Conservation (phyloP, 139 green algal genomes). For the Haematococcus sp. region DNA sequence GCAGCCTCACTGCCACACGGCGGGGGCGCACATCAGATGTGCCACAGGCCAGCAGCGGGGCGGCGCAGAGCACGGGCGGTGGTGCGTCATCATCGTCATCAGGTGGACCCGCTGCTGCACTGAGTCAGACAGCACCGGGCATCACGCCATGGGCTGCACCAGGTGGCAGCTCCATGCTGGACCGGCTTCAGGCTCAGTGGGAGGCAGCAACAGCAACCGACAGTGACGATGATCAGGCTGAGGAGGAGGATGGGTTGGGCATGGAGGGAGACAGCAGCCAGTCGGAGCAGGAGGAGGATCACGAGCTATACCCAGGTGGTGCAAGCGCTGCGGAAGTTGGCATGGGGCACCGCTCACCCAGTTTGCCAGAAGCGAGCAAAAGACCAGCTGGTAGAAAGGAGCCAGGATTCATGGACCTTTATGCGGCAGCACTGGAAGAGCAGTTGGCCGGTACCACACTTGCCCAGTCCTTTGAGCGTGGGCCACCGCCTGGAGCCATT, state of each 20-base stretch:
- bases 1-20: too few relatives aligned
- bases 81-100: background rate
- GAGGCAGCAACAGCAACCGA: slow-evolving; percentile 32
- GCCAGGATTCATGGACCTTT: slow-evolving; percentile 7
- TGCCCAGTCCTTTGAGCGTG: slow-evolving; percentile 9
- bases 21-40: too few relatives aligned
- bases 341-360: too few relatives aligned
- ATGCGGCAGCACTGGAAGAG: slow-evolving; percentile 3
- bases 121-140: too few relatives aligned
- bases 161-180: background rate
- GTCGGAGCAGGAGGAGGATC: background rate
- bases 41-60: background rate
- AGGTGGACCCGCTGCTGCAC: too few relatives aligned
- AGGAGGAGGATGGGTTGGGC: slow-evolving; percentile 1
- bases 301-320: background rate
- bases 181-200: slow-evolving; percentile 1
- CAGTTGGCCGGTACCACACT: slow-evolving; percentile 19
- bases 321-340: background rate
- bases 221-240: slow-evolving; percentile 34
- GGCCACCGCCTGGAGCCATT: background rate
- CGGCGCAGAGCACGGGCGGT: background rate
- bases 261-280: slow-evolving; percentile 1
- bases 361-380: too few relatives aligned
- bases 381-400: background rate
- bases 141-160: background rate